A percentile compares a stretch with the other conserved stretches of the same genome.
Evolutionary conservation across 2,329 filamentous ascomycete species (phyloP).

Genomic region (Nigrospora osmanthi): DNA sequence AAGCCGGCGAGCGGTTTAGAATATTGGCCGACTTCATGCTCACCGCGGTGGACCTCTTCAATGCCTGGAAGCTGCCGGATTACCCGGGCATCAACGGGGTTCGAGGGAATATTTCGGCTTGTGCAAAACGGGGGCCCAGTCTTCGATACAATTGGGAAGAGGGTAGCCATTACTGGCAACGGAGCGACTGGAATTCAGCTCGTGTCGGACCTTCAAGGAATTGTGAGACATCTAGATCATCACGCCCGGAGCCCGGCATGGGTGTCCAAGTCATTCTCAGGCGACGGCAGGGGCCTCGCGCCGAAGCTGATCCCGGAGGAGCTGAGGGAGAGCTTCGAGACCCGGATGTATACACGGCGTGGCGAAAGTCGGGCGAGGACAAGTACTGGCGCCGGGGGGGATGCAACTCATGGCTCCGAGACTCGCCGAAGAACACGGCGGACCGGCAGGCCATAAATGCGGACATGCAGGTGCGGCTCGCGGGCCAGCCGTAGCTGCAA

Average conservation of each 20-base stretch:
- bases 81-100: slow-evolving; percentile 50
- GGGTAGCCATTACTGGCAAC: slow-evolving; percentile 54
- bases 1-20: slow-evolving; percentile 26
- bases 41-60: slow-evolving; percentile 58
- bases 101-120: slow-evolving; percentile 48
- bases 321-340: slow-evolving; percentile 49
- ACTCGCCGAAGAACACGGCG: slow-evolving; percentile 38
- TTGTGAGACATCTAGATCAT: slow-evolving; percentile 47
- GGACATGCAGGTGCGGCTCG: slow-evolving; percentile 46
- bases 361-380: slow-evolving; percentile 48
- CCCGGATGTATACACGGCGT: slow-evolving; percentile 51
- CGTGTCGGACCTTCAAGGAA: slow-evolving; percentile 42
- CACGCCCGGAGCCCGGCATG: slow-evolving; percentile 60
- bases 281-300: slow-evolving; percentile 45
- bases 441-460: slow-evolving; percentile 37
- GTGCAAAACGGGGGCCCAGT: slow-evolving; percentile 51
- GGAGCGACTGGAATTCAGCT: slow-evolving; percentile 54
- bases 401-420: slow-evolving; percentile 46
- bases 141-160: slow-evolving; percentile 40
- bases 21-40: slow-evolving; percentile 52
- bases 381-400: slow-evolving; percentile 59
- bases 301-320: slow-evolving; percentile 47
- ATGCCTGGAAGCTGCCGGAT: slow-evolving; percentile 54
- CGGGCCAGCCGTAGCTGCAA: slow-evolving; percentile 46
- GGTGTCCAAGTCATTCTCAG: slow-evolving; percentile 56